Evolutionary conservation across 345 rosid species (phyloP), one percentile per base, ranked within the genome.

Genomic region (Arabidopsis thaliana): DNA sequence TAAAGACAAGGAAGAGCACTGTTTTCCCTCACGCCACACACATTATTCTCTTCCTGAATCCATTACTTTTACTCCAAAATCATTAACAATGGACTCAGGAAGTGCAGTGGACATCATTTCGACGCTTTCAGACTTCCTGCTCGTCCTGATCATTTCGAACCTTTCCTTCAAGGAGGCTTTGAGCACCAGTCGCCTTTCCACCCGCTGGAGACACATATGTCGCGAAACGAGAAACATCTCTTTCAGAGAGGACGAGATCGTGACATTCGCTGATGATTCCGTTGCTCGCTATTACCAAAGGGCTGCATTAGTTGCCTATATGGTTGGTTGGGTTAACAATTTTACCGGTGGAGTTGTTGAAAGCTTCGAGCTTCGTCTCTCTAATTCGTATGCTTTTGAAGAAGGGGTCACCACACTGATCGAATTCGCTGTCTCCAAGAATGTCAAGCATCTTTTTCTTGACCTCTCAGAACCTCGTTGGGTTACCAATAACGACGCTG

Each of bases 381-480:
- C 89, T 1, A 78, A 59, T 14, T 85, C 89, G 0, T 2, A 1
- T 0, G 41, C 34, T 8, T 82, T 78, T 14, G 23, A 25, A 6
- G 0, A 1, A 1, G 79, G 82, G 10, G n/a, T 89, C 24, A 30
- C 58, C 0, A 2, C 7, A 2, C 28, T 79, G 8, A n/a, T 85
- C 34, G 38, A n/a, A 0, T 84, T 84, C 13, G 83, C 80, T 0
- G 9, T 34, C 5, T 50, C 75, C 0, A 59, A 14, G 0, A 8
- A 71, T 0, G 85, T 79, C 11, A 79, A 61, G 44, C 66, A 30
- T 4, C 33, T 87, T 0, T 58, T 25, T 4, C 76, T 86, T 4
- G 87, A 86, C 57, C 84, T 89, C 59, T 76, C 85, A 0, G 45
- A 80, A 38, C 80, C 75, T 10, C 2, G 36, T 0, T 80, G 79